Conservation (phyloP, 2,329 filamentous ascomycete genomes). For the Penicillium sp. region DNA sequence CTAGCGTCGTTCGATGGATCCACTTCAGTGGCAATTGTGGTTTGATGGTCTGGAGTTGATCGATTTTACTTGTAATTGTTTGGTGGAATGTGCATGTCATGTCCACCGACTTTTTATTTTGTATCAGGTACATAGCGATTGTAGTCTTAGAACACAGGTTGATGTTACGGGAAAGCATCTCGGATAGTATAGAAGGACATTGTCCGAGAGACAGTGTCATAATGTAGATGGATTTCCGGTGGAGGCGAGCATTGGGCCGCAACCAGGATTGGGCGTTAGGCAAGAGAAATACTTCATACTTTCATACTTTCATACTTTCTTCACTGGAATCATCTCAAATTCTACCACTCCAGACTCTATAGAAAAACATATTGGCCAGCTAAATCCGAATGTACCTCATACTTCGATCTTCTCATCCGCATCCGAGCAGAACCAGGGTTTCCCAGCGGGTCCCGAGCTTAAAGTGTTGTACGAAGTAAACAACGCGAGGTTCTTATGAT, state of each 20-base stretch:
- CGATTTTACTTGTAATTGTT: not conserved
- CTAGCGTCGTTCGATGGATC: constrained; percentile 10
- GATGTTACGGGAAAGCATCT: no score
- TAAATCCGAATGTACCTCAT: no score
- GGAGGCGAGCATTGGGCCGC: constrained; percentile 24
- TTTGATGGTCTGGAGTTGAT: no score
- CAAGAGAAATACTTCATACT: not conserved
- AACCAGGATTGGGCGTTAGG: constrained; percentile 7
- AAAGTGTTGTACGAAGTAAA: constrained; percentile 2
- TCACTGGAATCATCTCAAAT: no score
- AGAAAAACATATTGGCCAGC: no score
- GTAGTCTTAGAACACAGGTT: constrained; percentile 2
- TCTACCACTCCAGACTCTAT: no score
- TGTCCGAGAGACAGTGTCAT: no score
- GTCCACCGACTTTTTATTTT: constrained; percentile 20
- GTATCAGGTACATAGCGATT: constrained; percentile 20
- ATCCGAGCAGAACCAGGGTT: constrained; percentile 14
- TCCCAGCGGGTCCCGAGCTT: constrained; percentile 18
- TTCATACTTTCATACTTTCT: not conserved
- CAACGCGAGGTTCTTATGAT: constrained; percentile 7
- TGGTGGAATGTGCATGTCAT: constrained; percentile 8
- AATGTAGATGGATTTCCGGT: constrained; percentile 1
- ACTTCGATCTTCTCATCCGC: no score
- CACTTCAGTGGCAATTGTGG: not conserved
- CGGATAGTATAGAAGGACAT: no score